A percentile compares a stretch with the other conserved stretches of the same genome.
phyloP scores from a whole-genome alignment of 202 grass and related monocot genomes.

The Saccharum hybrid region DNA sequence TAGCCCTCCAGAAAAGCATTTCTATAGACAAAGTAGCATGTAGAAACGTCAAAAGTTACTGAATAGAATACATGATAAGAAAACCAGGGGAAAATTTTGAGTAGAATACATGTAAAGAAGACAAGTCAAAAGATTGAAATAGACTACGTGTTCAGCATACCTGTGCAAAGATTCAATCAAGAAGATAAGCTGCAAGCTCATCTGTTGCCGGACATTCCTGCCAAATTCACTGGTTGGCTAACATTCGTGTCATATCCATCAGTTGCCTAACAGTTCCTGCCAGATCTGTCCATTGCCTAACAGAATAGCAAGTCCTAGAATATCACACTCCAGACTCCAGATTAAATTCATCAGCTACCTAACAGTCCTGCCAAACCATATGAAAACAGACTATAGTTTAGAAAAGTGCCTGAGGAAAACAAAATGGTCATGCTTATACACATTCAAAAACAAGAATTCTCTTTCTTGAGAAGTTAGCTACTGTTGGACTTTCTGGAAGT shows the following conservation, averaged over 20 bases:
- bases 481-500: too few species aligned
- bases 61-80: not conserved
- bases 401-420: not conserved
- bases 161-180: not conserved
- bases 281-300: not conserved
- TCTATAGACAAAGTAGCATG: not conserved
- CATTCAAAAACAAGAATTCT: too few species aligned
- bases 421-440: not conserved
- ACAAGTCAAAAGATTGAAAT: not conserved
- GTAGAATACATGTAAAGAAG: not conserved
- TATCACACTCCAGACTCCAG: not conserved
- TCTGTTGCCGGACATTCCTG: not conserved
- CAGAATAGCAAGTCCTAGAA: not conserved
- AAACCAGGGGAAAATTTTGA: not conserved
- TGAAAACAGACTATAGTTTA: too few species aligned
- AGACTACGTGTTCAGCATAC: not conserved
- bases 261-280: not conserved
- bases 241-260: not conserved
- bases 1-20: not conserved
- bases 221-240: not conserved
- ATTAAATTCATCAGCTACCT: not conserved
- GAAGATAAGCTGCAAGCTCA: not conserved
- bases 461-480: too few species aligned
- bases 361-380: not conserved
- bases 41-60: not conserved